Percentiles rank a stretch among this genome's conserved stretches.
Conservation (phyloP, 192 early-diverging fungal species). For the Coemansia interrupta region DNA sequence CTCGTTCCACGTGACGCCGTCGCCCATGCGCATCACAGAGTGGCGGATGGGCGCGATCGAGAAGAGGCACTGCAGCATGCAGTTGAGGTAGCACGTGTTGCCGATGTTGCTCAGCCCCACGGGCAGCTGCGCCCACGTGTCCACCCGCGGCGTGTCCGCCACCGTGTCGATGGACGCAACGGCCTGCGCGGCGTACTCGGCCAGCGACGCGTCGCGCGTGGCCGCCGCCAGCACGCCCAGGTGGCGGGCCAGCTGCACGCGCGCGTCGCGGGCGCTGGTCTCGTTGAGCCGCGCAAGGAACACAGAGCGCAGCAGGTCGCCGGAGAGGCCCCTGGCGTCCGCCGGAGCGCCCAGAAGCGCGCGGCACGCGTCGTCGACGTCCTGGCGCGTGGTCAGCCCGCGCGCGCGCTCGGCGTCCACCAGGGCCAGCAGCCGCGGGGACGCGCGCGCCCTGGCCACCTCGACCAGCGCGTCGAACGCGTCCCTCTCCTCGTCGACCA, state of each 20-base stretch:
- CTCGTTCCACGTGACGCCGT: slow-evolving; percentile 50
- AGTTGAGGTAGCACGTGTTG: slow-evolving; percentile 88
- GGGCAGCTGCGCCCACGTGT: slow-evolving; percentile 52
- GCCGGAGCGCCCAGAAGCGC: slow-evolving; percentile 36
- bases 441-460: slow-evolving; percentile 33
- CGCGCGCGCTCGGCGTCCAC: slow-evolving; percentile 55
- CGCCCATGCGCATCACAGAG: slow-evolving; percentile 54
- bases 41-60: slow-evolving; percentile 62
- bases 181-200: slow-evolving; percentile 23
- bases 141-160: slow-evolving; percentile 14
- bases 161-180: slow-evolving; percentile 8
- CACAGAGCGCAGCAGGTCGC: slow-evolving; percentile 35
- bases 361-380: slow-evolving; percentile 47
- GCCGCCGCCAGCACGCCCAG: slow-evolving; percentile 18
- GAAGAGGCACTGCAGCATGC: slow-evolving; percentile 73
- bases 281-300: slow-evolving; percentile 25
- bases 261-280: slow-evolving; percentile 27
- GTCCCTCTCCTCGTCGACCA: slow-evolving; percentile 45
- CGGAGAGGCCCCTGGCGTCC: slow-evolving; percentile 33
- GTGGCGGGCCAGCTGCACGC: slow-evolving; percentile 28
- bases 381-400: slow-evolving; percentile 50
- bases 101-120: slow-evolving; percentile 78
- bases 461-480: slow-evolving; percentile 52
- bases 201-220: slow-evolving; percentile 22
- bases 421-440: slow-evolving; percentile 39